Conservation (phyloP, 108 stramenopile species). For the Cyclotella cryptica region DNA sequence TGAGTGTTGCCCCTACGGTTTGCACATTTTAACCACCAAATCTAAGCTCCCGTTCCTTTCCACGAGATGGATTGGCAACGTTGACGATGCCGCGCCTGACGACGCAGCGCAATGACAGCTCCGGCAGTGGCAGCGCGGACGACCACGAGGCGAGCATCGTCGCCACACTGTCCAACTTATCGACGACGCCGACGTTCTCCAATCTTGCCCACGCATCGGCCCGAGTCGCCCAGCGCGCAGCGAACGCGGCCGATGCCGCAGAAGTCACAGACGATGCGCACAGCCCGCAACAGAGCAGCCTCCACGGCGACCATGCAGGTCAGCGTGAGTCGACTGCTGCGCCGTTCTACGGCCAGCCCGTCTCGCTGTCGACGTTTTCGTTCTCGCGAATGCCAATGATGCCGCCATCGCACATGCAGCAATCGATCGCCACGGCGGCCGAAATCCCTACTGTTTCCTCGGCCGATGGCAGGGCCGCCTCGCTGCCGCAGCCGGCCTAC, state of each 20-base stretch:
- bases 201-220: not conserved
- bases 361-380: not conserved
- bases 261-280: not conserved
- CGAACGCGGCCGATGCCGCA: not conserved
- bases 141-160: not conserved
- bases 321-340: not conserved
- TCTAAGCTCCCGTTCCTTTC: no score
- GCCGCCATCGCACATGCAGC: no score
- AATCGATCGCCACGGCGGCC: no score
- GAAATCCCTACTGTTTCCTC: not conserved
- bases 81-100: no score
- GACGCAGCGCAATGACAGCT: not conserved
- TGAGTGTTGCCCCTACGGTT: no score
- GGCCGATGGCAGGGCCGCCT: no score
- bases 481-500: not conserved
- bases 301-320: not conserved
- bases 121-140: constrained; percentile 1
- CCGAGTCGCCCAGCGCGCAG: not conserved
- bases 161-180: not conserved
- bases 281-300: not conserved
- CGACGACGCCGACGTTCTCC: constrained; percentile 13
- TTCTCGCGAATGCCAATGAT: constrained; percentile 5
- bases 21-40: no score
- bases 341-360: not conserved
- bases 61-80: no score